phyloP scores from a whole-genome alignment of 805 yeast genomes.

The Candida namnaoensis region DNA sequence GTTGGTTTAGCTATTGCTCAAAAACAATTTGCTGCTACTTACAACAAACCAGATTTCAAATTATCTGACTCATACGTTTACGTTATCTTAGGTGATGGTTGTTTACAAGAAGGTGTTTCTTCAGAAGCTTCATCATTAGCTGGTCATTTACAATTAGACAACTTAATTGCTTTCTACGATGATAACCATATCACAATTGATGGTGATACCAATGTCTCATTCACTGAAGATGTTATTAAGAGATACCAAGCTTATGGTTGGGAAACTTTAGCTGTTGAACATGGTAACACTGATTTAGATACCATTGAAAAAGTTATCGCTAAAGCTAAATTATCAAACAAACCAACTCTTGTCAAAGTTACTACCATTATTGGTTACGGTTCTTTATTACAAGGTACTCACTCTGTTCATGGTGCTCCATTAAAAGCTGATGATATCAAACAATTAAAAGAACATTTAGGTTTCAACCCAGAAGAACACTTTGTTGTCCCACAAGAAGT shows the following conservation, averaged over 20 bases:
- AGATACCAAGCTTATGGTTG: slow-evolving; percentile 93
- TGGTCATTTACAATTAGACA: slow-evolving; percentile 90
- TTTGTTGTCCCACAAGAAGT: slow-evolving; percentile 83
- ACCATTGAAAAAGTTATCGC: slow-evolving; percentile 69
- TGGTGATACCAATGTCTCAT: slow-evolving; percentile 82
- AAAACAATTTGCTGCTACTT: slow-evolving; percentile 83
- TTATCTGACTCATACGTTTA: slow-evolving; percentile 73
- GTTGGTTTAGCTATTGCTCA: slow-evolving; percentile 96
- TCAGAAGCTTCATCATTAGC: slow-evolving; percentile 93
- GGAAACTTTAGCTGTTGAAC: slow-evolving; percentile 69
- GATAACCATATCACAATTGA: slow-evolving; percentile 96
- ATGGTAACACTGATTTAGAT: slow-evolving; percentile 74
- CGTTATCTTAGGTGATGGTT: slow-evolving; percentile 90
- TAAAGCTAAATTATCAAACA: slow-evolving; percentile 72
- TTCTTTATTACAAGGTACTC: slow-evolving; percentile 77
- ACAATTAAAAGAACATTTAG: slow-evolving; percentile 76
- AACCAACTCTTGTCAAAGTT: slow-evolving; percentile 87
- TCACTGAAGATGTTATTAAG: slow-evolving; percentile 84
- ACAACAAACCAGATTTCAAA: slow-evolving; percentile 77
- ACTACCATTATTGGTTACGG: slow-evolving; percentile 94
- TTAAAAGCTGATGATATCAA: slow-evolving; percentile 86
- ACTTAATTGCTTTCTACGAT: slow-evolving; percentile 92
- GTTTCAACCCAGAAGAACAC: slow-evolving; percentile 78
- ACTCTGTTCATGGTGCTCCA: slow-evolving; percentile 94
- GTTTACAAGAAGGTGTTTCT: slow-evolving; percentile 96